phyloP scores from a whole-genome alignment of 1,284 basidiomycete species.

The Mixia osmundae region DNA sequence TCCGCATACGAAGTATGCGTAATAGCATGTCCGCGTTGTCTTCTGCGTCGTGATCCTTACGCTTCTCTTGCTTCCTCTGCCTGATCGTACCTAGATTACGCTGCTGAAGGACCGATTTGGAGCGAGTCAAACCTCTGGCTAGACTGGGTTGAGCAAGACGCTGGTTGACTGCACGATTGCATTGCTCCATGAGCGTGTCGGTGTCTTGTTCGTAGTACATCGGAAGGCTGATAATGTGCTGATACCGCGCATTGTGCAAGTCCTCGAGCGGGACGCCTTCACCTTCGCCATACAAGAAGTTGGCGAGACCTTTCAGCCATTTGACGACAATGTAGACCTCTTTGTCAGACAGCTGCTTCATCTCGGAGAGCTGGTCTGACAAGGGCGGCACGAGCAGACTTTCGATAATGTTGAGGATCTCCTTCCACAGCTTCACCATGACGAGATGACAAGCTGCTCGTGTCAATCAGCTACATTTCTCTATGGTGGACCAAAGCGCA shows the following conservation, averaged over 20 bases:
- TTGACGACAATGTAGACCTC: constrained; percentile 96
- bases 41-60: constrained; percentile 39
- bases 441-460: constrained; percentile 65
- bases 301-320: constrained; percentile 67
- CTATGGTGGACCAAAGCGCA: not conserved
- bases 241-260: constrained; percentile 89
- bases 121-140: constrained; percentile 37
- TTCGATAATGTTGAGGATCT: constrained; percentile 71
- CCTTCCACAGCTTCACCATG: constrained; percentile 89
- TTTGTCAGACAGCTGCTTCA: constrained; percentile 76
- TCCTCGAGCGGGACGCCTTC: constrained; percentile 59
- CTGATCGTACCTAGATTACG: constrained; percentile 84
- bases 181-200: constrained; percentile 35
- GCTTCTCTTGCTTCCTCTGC: constrained; percentile 79
- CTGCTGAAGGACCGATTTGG: constrained; percentile 72
- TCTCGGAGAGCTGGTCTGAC: constrained; percentile 63
- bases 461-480: not conserved
- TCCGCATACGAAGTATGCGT: constrained; percentile 75
- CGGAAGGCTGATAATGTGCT: constrained; percentile 67
- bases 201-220: constrained; percentile 86
- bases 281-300: constrained; percentile 87
- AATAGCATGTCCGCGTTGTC: constrained; percentile 66
- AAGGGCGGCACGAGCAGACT: constrained; percentile 74
- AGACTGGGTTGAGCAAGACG: constrained; percentile 45
- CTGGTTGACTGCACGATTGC: constrained; percentile 73